phyloP scores from a whole-genome alignment of 306 rosid genomes.

The Prunus mume region DNA sequence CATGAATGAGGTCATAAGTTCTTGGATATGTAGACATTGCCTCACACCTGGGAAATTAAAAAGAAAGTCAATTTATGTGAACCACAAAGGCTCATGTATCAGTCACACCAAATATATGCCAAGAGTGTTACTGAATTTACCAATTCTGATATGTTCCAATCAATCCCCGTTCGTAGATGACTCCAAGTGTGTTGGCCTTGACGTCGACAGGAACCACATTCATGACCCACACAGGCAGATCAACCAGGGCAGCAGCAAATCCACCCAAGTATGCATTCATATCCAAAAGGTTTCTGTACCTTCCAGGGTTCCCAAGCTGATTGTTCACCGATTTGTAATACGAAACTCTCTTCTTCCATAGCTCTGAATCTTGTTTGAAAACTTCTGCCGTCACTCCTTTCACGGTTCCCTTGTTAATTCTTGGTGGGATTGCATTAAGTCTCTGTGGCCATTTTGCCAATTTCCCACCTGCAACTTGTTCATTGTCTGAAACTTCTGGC shows the following conservation, averaged over 20 bases:
- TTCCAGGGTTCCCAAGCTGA: conserved; percentile 52
- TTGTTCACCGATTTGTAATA: conserved; percentile 51
- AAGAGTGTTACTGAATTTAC: conserved; percentile 24
- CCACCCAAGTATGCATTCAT: conserved; percentile 89
- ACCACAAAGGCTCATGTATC: not conserved
- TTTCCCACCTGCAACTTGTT: conserved; percentile 64
- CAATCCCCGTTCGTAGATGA: conserved; percentile 65
- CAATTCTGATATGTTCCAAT: conserved; percentile 84
- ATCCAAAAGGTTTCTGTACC: conserved; percentile 75
- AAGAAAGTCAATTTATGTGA: not conserved
- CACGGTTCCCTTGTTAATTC: conserved; percentile 56
- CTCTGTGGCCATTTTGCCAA: conserved; percentile 71
- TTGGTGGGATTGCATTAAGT: conserved; percentile 56
- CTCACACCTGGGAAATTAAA: conserved; percentile 65
- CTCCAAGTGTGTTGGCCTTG: conserved; percentile 64
- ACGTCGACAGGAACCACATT: conserved; percentile 72
- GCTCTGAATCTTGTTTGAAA: conserved; percentile 42
- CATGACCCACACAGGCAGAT: conserved; percentile 86
- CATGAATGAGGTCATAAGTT: conserved; percentile 80
- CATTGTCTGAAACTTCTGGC: conserved; percentile 52
- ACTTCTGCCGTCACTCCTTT: conserved; percentile 42
- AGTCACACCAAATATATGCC: not conserved
- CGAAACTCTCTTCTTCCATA: conserved; percentile 65
- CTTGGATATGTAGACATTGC: conserved; percentile 96
- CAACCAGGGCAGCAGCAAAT: conserved; percentile 61